Base-by-base conservation (phyloP, 495 filamentous ascomycete species). In the Penicillium macrosclerotiorum region DNA sequence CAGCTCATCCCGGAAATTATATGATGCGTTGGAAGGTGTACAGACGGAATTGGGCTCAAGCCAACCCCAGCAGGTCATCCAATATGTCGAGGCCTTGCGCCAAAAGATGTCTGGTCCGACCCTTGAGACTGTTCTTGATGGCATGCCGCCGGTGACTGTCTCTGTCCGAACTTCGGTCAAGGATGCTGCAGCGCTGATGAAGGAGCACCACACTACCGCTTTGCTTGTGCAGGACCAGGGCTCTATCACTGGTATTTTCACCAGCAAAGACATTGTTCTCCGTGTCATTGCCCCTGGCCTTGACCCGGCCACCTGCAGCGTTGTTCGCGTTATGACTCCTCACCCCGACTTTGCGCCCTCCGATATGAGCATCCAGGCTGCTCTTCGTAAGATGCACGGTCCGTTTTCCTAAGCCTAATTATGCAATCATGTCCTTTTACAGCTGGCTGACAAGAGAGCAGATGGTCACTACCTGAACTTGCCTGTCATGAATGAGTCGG, bases 351-450 rank as follows among this genome's bases (percentile, higher is more conserved):
- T 98, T 76, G 93, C 93, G 42, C 93, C 93, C 9, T 86, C 91
- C 72, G 92, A 97, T 68, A 97, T 97, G 94, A 97, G 81, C 67
- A 98, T 98, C 59, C 93, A 98, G 68, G 89, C 92, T 45, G 93
- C 93, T 60, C 79, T 98, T 32, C 84, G 93, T 46, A 98, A 97
- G 76, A 98, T 98, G 93, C 93, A 98, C 69, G 90, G 90, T 94
- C 61, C 73, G 87, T 65, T 47, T 4, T 11, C 11, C 18, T 19
- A 8, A 41, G 23, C 27, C 30, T 16, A 5, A 27, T 8, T 4
- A 8, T 13, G 27, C 25, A 32, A n/a, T 9, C 3, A 7, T 3
- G 30, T 40, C 11, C 31, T 24, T 13, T 26, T 1, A 5, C 5
- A 25, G 17, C 41, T 59, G 36, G 59, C 63, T 60, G 36, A 59